phyloP scores from a whole-genome alignment of 257 asterid species.

The Paulownia fortunei region DNA sequence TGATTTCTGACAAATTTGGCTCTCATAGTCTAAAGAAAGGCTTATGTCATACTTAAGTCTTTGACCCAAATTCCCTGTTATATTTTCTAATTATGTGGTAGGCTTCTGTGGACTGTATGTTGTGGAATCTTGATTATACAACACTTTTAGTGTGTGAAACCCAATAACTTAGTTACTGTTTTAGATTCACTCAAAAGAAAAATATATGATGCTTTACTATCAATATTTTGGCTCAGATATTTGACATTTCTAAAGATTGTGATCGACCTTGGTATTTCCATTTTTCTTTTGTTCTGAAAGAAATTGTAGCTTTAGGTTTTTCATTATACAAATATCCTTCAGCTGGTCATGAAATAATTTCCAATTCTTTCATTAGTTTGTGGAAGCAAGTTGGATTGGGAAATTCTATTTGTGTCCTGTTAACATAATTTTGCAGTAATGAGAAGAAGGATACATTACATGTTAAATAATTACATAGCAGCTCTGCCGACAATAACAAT shows the following conservation, averaged over 20 bases:
- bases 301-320: constrained; percentile 10
- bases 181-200: neutral
- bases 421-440: neutral
- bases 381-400: neutral
- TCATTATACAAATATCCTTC: neutral
- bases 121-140: neutral
- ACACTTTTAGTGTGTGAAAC: neutral
- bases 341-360: neutral
- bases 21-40: neutral
- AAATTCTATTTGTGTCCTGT: neutral
- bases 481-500: neutral
- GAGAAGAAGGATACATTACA: neutral
- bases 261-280: neutral
- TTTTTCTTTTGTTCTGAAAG: neutral
- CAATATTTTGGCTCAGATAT: neutral
- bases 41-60: neutral
- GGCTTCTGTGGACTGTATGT: neutral
- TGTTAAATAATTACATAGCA: neutral
- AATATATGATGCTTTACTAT: neutral
- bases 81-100: neutral
- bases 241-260: neutral
- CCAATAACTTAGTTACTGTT: neutral
- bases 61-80: constrained; percentile 5
- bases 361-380: neutral
- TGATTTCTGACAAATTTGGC: neutral